These are phyloP conservation scores for Mucor mucedo DNA, from an alignment of 371 early-diverging fungal genomes.

Conservation along the genomic window DNA sequence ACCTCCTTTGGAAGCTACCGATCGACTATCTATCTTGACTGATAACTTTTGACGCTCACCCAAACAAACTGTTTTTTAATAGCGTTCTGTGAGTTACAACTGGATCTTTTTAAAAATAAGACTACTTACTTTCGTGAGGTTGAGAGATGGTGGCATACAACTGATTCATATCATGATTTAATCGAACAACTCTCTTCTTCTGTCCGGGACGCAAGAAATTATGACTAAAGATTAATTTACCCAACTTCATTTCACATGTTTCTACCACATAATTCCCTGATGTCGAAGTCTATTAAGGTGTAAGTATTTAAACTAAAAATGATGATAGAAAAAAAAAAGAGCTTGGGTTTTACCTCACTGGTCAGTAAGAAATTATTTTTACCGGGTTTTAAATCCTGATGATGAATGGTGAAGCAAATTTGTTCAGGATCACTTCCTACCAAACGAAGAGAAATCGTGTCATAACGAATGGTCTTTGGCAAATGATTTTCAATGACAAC, in stretches of 20 bases:
- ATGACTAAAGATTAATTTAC: conserved; percentile 61
- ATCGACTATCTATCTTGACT: conserved; percentile 39
- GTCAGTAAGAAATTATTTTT: conserved; percentile 63
- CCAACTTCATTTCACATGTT: conserved; percentile 61
- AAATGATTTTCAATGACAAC: conserved; percentile 63
- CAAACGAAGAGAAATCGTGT: conserved; percentile 57
- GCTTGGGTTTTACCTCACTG: conserved; percentile 56
- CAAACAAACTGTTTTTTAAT: conserved; percentile 38
- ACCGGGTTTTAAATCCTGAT: conserved; percentile 67
- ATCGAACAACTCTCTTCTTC: conserved; percentile 61
- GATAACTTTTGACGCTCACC: conserved; percentile 51
- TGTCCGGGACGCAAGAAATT: conserved; percentile 67
- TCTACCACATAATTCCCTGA: conserved; percentile 70
- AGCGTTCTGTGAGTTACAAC: not conserved
- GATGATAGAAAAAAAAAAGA: too few relatives aligned
- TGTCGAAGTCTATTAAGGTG: conserved; percentile 51
- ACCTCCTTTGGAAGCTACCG: conserved; percentile 25
- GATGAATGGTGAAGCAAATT: conserved; percentile 46
- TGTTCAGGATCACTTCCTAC: conserved; percentile 66
- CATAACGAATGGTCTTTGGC: conserved; percentile 61
- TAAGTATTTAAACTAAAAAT: not conserved
- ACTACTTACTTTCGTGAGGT: conserved; percentile 44
- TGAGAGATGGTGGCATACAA: conserved; percentile 39
- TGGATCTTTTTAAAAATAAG: not conserved
- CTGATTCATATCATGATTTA: conserved; percentile 55